Percentiles rank a stretch among this genome's conserved stretches.
These are phyloP conservation scores for Calonectria hongkongensis DNA, from an alignment of 2,329 filamentous ascomycete genomes.

Conservation along the genomic window DNA sequence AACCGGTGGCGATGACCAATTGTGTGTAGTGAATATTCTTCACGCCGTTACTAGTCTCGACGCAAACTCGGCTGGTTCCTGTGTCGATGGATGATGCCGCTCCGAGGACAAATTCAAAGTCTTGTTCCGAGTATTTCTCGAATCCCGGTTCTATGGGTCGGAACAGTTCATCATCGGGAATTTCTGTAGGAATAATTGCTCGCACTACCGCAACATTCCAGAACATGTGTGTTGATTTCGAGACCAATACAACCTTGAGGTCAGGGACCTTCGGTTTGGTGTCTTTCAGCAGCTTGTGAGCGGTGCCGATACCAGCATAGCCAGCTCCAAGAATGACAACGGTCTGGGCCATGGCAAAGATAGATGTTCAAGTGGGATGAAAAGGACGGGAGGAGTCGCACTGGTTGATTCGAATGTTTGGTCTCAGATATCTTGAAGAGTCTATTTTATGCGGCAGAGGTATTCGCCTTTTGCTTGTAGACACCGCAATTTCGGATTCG, in stretches of 20 bases:
- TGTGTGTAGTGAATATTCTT: slow-evolving; percentile 15
- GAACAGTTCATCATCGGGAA: slow-evolving; percentile 20
- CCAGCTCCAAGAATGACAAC: slow-evolving; percentile 31
- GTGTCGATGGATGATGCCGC: slow-evolving; percentile 8
- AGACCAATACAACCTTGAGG: slow-evolving; percentile 25
- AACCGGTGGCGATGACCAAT: slow-evolving; percentile 37
- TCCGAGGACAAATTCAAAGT: slow-evolving; percentile 25
- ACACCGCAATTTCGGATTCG: neutral
- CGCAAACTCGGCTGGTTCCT: neutral
- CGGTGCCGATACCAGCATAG: slow-evolving; percentile 26
- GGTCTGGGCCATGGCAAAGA: slow-evolving; percentile 8
- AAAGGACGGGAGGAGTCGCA: neutral
- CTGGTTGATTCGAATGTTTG: neutral
- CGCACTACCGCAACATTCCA: slow-evolving; percentile 23
- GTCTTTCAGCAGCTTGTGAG: slow-evolving; percentile 31
- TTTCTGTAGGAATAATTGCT: slow-evolving; percentile 15
- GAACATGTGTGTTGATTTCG: slow-evolving; percentile 21
- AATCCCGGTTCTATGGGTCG: slow-evolving; percentile 29
- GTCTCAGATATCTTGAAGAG: too few relatives aligned
- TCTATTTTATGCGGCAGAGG: neutral
- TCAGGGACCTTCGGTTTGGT: neutral
- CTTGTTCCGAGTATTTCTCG: slow-evolving; percentile 3
- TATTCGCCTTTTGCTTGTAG: neutral
- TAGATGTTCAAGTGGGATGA: neutral
- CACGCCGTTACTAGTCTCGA: neutral